phyloP scores from a whole-genome alignment of 2,329 filamentous ascomycete species.

The Purpureocillium takamizusanense region DNA sequence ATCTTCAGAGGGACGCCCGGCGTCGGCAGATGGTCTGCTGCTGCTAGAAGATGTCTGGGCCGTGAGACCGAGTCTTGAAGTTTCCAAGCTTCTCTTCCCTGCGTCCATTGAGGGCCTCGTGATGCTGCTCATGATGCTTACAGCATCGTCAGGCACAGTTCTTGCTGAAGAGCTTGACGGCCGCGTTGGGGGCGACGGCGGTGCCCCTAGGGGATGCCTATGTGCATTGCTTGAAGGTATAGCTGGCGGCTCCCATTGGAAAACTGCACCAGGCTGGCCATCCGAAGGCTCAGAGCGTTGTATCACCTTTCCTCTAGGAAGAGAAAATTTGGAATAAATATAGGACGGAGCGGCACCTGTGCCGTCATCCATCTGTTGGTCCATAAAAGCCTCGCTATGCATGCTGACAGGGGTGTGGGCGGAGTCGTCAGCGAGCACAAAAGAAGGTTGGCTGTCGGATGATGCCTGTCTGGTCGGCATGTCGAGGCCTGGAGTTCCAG shows the following conservation, averaged over 20 bases:
- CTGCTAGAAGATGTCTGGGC: constrained; percentile 34
- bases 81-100: constrained; percentile 40
- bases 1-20: constrained; percentile 38
- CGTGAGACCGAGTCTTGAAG: constrained; percentile 24
- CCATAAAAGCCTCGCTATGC: constrained; percentile 59
- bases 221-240: constrained; percentile 31
- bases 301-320: constrained; percentile 74
- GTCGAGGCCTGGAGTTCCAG: constrained; percentile 52
- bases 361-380: constrained; percentile 36
- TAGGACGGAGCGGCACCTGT: constrained; percentile 59
- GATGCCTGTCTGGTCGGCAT: constrained; percentile 53
- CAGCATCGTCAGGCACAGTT: constrained; percentile 26
- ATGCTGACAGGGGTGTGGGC: constrained; percentile 64
- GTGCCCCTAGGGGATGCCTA: constrained; percentile 34
- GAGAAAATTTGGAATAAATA: constrained; percentile 73
- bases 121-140: constrained; percentile 19
- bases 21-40: constrained; percentile 35
- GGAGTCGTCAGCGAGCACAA: constrained; percentile 54
- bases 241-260: constrained; percentile 53
- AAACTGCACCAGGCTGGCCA: constrained; percentile 39
- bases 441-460: constrained; percentile 58
- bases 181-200: constrained; percentile 52
- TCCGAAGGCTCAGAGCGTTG: constrained; percentile 59
- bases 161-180: constrained; percentile 46
- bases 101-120: constrained; percentile 39